Evolutionary conservation across 441 rosid species (phyloP).

Genomic region (Brassica balearica): DNA sequence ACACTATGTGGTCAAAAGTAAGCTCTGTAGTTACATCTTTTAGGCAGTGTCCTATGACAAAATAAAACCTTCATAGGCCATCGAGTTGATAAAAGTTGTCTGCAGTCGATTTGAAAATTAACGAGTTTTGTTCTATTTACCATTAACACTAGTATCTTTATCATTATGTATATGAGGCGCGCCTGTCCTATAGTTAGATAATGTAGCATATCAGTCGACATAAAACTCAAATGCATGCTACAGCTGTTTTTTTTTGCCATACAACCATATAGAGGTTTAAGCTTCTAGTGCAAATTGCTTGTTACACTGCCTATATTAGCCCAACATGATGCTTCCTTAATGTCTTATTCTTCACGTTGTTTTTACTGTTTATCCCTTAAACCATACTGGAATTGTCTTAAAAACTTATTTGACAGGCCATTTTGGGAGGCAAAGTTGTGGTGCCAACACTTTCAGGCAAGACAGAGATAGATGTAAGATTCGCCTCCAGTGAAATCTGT

Average conservation of each 20-base stretch:
- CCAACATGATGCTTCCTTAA: conserved; percentile 1
- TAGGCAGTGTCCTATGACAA: conserved; percentile 12
- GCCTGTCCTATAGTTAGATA: conserved; percentile 24
- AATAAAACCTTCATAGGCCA: conserved; percentile 22
- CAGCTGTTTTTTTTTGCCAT: not conserved
- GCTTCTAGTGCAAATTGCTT: conserved; percentile 11
- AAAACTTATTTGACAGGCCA: conserved; percentile 64
- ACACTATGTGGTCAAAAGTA: conserved; percentile 22
- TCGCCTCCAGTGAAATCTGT: conserved; percentile 9
- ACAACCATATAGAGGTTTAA: conserved; percentile 4
- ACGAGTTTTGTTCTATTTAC: conserved; percentile 8
- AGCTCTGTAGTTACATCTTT: conserved; percentile 23
- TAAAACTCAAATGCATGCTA: conserved; percentile 25
- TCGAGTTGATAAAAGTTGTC: conserved; percentile 9
- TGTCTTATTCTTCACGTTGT: conserved; percentile 27
- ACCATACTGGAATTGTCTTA: conserved; percentile 8
- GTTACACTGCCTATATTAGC: conserved; percentile 7
- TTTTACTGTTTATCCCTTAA: conserved; percentile 16
- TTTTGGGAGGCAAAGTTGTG: conserved; percentile 84
- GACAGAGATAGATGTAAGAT: conserved; percentile 67
- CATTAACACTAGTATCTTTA: conserved; percentile 10
- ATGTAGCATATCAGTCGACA: conserved; percentile 10
- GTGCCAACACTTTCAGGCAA: conserved; percentile 87
- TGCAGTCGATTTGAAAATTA: conserved; percentile 23
- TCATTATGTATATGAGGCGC: not conserved